Evolutionary conservation across 2,329 filamentous ascomycete genomes (phyloP), one percentile per base, ranked within the genome.

Genomic region (Fusarium vanettenii): DNA sequence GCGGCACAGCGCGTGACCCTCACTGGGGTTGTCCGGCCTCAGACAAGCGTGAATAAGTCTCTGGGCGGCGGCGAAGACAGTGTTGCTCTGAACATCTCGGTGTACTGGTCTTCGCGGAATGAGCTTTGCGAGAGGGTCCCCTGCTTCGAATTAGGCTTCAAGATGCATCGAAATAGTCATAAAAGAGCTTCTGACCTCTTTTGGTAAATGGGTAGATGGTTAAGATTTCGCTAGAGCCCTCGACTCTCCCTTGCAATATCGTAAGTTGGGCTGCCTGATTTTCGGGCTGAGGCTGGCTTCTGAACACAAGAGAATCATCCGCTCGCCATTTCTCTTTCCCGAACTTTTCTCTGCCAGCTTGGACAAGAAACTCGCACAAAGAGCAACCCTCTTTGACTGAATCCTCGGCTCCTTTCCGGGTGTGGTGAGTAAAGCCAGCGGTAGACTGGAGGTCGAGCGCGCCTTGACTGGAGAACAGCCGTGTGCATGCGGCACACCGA

Each of bases 81-180:
- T 5, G 8, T 6, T 2, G 4, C 59, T 61, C 41, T 37, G n/a
- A 16, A 61, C 39, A 4, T 61, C 41, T n/a, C 59, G 18, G 1
- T 13, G 20, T 2, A 61, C n/a, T 4, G 29, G 29, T 10, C 59
- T 41, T 25, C 59, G 59, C 13, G 27, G 27, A 1, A 61, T 61
- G n/a, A 61, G 27, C 5, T 14, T 1, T 13, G 41, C 41, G 4
- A 43, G 39, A 10, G 59, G 41, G 4, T 61, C 59, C 0, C 7
- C 59, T 61, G 4, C 2, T 14, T 56, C 22, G 7, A 13, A 13
- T 60, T 43, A 45, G 57, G 2, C 10, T 13, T 37, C 6, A 18
- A 9, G 4, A 3, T 1, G 6, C 5, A 39, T 6, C 2, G 6
- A 6, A 3, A 2, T 0, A 13, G 16, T 37, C 16, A 5, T n/a